Evolutionary conservation across 75 land plant species (phyloP), one percentile per base, ranked within the genome.

Genomic region (Pinus taeda): DNA sequence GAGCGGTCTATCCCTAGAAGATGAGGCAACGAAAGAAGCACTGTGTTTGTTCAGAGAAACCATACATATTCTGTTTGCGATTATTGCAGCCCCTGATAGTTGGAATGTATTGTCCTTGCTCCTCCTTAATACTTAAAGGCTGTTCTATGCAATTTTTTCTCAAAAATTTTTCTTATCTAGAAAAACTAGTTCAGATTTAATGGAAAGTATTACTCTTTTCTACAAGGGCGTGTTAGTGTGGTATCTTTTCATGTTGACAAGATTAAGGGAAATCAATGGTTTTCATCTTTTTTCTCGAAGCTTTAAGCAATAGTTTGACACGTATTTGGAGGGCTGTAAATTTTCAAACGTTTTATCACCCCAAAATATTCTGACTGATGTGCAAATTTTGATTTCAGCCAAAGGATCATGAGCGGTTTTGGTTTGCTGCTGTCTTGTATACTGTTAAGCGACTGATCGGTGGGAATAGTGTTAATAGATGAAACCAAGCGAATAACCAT

Each of bases 391-490:
- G 12, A 55, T 77, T 9, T 15, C 80, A 96, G 99, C 86, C 84
- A 4, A 97, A 93, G 26, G 98, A 96, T 79, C 79, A 78, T 6
- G 97, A 90, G 74, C 88, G 91, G 26, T 78, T 77, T 63, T 96
- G 95, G 97, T 90, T 81, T 79, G 91, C 95, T 9, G 90, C 90
- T 81, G 78, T 90, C 29, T 67, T 96, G 66, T 94, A 90, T 71
- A 82, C 85, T 56, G 91, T 89, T 0, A 86, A 80, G 65, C 89
- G 77, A 71, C 55, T 96, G 33, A 65, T 81, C 45, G 79, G 80
- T 37, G 85, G 76, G 26, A 77, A 66, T 49, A 21, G 61, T 57
- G 74, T 57, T 36, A 80, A 79, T 12, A 75, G 57, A 66, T 53
- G 15, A 8, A 76, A 57, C 20, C 76, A 78, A 20, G 84, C 79